phyloP scores from a whole-genome alignment of 2,329 filamentous ascomycete genomes.

The Verticillium zaregamsianum region DNA sequence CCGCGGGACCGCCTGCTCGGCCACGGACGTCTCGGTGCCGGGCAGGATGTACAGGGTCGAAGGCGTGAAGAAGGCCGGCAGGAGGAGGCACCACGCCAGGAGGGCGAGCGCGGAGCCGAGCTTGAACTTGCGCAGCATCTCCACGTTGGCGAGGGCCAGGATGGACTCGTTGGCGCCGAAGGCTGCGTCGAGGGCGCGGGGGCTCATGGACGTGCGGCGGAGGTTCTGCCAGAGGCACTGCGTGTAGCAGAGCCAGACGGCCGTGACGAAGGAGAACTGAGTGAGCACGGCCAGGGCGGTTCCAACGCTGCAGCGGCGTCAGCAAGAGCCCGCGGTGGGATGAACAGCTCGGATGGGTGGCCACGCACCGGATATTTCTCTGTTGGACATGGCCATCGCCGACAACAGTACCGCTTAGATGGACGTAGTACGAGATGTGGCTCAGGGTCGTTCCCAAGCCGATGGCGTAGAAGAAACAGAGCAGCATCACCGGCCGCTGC shows the following conservation, averaged over 20 bases:
- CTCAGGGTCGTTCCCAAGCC: not conserved
- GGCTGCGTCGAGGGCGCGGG: slow-evolving; percentile 1
- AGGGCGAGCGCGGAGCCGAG: slow-evolving; percentile 6
- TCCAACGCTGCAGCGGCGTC: not conserved
- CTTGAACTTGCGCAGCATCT: slow-evolving; percentile 7
- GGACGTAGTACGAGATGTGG: slow-evolving; percentile 1
- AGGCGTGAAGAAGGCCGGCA: slow-evolving; percentile 12
- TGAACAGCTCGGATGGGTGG: not conserved
- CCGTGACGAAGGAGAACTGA: slow-evolving; percentile 2
- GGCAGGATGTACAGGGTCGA: slow-evolving; percentile 1
- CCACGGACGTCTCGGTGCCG: not conserved
- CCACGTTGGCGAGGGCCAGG: slow-evolving; percentile 5
- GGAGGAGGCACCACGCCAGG: slow-evolving; percentile 11
- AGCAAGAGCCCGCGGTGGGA: not conserved
- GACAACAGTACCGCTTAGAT: not conserved
- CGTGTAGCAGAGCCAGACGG: slow-evolving; percentile 3
- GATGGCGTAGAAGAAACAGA: not conserved
- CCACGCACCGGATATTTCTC: slow-evolving; percentile 1
- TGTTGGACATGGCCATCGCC: not conserved
- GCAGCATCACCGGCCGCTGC: not conserved
- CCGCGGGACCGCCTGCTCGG: not conserved
- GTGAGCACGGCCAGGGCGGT: slow-evolving; percentile 3
- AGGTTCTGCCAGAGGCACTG: slow-evolving; percentile 4
- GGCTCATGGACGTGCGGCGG: not conserved
- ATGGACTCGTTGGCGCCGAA: slow-evolving; percentile 5